Conservation (phyloP, 441 rosid genomes). For the Pelargonium cotyledonis region DNA sequence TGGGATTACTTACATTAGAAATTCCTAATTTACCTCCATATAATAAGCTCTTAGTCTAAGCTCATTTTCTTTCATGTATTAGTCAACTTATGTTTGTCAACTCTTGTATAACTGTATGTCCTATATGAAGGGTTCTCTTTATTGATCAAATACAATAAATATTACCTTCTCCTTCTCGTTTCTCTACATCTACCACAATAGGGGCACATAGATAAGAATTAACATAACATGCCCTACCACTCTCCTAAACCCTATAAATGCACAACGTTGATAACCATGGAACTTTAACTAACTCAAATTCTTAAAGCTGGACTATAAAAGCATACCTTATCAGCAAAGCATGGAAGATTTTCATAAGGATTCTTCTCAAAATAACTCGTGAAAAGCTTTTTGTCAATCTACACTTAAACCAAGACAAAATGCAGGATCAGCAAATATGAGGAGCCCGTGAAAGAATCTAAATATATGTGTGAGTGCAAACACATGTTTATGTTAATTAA, state of each 20-base stretch:
- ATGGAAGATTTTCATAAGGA: constrained; percentile 46
- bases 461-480: background rate
- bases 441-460: constrained; percentile 10
- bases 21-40: no score
- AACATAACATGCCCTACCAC: no score
- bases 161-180: no score
- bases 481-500: background rate
- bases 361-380: constrained; percentile 55
- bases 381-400: constrained; percentile 81
- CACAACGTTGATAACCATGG: background rate
- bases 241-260: background rate
- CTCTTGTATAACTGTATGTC: no score
- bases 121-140: no score
- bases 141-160: no score
- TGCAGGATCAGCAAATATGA: constrained; percentile 9
- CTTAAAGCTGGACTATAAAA: constrained; percentile 21
- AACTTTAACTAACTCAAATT: background rate
- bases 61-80: no score
- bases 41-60: no score
- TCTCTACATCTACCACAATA: no score
- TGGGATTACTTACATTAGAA: no score
- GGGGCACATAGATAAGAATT: no score
- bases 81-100: no score
- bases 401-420: constrained; percentile 27
- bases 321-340: constrained; percentile 39